These are phyloP conservation scores for Penicillium polonicum DNA, from an alignment of 2,329 filamentous ascomycete genomes.

Conservation along the genomic window DNA sequence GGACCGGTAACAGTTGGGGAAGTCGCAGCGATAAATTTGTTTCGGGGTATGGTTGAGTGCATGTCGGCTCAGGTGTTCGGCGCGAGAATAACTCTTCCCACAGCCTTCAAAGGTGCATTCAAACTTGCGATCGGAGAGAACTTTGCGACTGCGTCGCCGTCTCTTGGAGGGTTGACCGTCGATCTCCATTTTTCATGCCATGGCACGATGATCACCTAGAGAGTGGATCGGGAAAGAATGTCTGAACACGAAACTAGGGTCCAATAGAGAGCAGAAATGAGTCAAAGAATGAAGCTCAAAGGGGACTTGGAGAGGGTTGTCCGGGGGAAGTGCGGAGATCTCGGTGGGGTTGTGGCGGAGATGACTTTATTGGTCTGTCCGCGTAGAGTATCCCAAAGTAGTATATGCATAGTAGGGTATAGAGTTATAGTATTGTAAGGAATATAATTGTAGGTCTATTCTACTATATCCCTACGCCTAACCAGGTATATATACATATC, in stretches of 20 bases:
- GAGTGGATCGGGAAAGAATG: background rate
- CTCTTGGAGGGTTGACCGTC: constrained; percentile 37
- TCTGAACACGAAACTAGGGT: background rate
- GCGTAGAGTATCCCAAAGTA: too few species aligned
- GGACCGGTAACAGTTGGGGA: constrained; percentile 81
- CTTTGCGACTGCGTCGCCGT: constrained; percentile 47
- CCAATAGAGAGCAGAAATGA: background rate
- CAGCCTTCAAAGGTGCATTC: constrained; percentile 83
- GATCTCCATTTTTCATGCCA: constrained; percentile 13
- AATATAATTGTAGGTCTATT: background rate
- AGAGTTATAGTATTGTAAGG: background rate
- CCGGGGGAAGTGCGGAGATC: constrained; percentile 13
- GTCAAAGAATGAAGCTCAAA: background rate
- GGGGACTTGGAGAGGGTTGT: background rate
- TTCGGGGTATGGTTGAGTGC: constrained; percentile 76
- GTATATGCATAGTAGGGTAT: background rate
- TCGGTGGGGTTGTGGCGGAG: constrained; percentile 10
- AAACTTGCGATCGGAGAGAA: constrained; percentile 56
- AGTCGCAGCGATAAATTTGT: constrained; percentile 91
- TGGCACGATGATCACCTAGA: background rate
- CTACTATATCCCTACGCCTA: background rate
- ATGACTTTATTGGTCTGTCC: constrained; percentile 1
- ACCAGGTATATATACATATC: background rate
- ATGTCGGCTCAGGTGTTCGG: constrained; percentile 95
- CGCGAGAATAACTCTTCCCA: constrained; percentile 93